Evolutionary conservation across 805 yeast species (phyloP).

Genomic region (Ogataea nitratoaversa): DNA sequence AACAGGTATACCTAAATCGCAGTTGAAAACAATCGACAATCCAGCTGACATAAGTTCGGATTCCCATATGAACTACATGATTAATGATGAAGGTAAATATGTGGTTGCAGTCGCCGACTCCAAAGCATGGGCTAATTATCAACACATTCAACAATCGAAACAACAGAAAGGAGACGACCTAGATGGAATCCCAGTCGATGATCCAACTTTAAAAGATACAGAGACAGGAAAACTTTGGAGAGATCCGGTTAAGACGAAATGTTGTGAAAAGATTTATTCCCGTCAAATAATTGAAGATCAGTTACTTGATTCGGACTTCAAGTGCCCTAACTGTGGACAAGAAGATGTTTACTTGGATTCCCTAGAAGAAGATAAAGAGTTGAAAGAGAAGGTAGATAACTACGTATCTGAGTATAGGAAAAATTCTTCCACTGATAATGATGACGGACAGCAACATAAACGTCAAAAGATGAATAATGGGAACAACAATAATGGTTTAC

Average conservation of each 20-base stretch:
- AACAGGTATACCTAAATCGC: conserved; percentile 95
- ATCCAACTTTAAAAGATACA: conserved; percentile 67
- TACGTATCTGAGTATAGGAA: conserved; percentile 38
- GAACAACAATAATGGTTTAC: conserved; percentile 14
- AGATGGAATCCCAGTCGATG: conserved; percentile 40
- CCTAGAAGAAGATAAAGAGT: conserved; percentile 56
- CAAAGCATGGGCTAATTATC: conserved; percentile 84
- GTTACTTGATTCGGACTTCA: conserved; percentile 78
- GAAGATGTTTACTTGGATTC: conserved; percentile 76
- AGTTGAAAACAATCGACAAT: conserved; percentile 79
- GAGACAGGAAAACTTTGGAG: conserved; percentile 52
- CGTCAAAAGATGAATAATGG: conserved; percentile 14
- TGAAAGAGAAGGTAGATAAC: conserved; percentile 48
- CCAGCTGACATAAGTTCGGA: conserved; percentile 56
- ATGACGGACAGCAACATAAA: conserved; percentile 7
- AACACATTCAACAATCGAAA: conserved; percentile 53
- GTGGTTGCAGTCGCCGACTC: conserved; percentile 95
- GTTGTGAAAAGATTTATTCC: conserved; percentile 54
- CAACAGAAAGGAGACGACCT: conserved; percentile 17
- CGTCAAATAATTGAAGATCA: conserved; percentile 59
- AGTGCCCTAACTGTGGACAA: conserved; percentile 80
- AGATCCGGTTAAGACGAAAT: conserved; percentile 78
- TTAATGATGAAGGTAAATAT: conserved; percentile 92
- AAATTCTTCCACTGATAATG: conserved; percentile 10
- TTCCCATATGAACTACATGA: conserved; percentile 59